Evolutionary conservation across 371 early-diverging fungal genomes (phyloP).

Genomic region (Mucor piriformis): DNA sequence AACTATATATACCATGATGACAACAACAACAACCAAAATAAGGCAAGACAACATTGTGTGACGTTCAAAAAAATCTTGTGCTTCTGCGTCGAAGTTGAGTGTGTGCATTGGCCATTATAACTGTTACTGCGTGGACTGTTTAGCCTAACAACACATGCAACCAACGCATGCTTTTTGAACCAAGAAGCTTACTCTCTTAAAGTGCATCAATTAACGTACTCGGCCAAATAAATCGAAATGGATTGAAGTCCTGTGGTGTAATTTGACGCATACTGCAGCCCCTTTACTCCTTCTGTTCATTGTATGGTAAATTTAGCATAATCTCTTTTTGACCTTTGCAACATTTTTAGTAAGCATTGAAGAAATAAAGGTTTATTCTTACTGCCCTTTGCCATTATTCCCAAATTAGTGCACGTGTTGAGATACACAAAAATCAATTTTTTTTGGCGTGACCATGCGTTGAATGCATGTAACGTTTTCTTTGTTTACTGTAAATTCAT

Average conservation of each 20-base stretch:
- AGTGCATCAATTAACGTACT: not conserved
- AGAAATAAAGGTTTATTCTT: not conserved
- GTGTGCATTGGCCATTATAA: constrained; percentile 16
- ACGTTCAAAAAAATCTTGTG: not conserved
- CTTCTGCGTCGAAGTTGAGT: not conserved
- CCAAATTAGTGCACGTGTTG: constrained; percentile 21
- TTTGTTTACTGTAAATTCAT: too few species aligned
- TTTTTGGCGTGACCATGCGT: constrained; percentile 23
- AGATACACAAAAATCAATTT: not conserved
- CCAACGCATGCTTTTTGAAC: not conserved
- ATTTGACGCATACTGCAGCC: too few species aligned
- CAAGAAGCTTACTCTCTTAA: not conserved
- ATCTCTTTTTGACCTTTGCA: not conserved
- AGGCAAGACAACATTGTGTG: constrained; percentile 5
- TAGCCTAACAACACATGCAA: not conserved
- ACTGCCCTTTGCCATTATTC: constrained; percentile 1
- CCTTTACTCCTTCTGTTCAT: too few species aligned
- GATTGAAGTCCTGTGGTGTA: not conserved
- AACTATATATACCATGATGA: not conserved
- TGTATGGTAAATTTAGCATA: too few species aligned
- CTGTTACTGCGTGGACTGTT: not conserved
- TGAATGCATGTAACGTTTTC: not conserved
- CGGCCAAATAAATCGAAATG: not conserved
- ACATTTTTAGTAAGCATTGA: not conserved
- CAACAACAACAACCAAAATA: constrained; percentile 8